A percentile compares a stretch with the other conserved stretches of the same genome.
phyloP scores from a whole-genome alignment of 495 filamentous ascomycete species.

The Xylaria castorea region DNA sequence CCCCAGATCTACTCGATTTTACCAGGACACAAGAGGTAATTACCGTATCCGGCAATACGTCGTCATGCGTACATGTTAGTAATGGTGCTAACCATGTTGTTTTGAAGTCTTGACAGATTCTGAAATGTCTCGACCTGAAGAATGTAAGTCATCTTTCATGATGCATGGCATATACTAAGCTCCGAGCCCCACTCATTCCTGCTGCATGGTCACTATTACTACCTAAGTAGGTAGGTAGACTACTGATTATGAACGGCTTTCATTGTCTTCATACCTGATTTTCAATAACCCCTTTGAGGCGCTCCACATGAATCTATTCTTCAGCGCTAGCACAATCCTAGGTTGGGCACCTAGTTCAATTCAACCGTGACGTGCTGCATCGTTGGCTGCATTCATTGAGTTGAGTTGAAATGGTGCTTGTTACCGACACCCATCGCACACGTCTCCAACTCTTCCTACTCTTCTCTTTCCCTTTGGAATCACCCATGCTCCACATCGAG shows the following conservation, averaged over 20 bases:
- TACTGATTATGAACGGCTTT: not conserved
- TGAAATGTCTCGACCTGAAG: conserved; percentile 17
- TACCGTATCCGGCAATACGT: conserved; percentile 22
- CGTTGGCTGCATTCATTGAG: not conserved
- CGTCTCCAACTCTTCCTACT: not conserved
- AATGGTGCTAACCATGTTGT: conserved; percentile 10
- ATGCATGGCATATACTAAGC: conserved; percentile 3
- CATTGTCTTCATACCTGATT: not conserved
- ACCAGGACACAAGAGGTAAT: conserved; percentile 26
- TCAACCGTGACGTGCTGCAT: not conserved
- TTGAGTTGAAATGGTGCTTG: not conserved
- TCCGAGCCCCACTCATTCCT: not conserved
- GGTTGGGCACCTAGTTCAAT: not conserved
- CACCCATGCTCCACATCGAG: not conserved
- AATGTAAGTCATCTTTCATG: conserved; percentile 17
- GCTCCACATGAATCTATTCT: not conserved
- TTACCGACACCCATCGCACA: not conserved
- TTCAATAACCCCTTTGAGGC: not conserved
- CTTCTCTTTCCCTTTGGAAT: not conserved
- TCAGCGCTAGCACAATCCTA: not conserved
- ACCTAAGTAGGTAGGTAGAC: too few species aligned
- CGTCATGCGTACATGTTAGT: not conserved
- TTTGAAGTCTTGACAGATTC: not conserved
- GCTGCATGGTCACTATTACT: not conserved
- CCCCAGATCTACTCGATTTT: not conserved